phyloP scores from a whole-genome alignment of 306 rosid genomes.

The Castanospermum australe region DNA sequence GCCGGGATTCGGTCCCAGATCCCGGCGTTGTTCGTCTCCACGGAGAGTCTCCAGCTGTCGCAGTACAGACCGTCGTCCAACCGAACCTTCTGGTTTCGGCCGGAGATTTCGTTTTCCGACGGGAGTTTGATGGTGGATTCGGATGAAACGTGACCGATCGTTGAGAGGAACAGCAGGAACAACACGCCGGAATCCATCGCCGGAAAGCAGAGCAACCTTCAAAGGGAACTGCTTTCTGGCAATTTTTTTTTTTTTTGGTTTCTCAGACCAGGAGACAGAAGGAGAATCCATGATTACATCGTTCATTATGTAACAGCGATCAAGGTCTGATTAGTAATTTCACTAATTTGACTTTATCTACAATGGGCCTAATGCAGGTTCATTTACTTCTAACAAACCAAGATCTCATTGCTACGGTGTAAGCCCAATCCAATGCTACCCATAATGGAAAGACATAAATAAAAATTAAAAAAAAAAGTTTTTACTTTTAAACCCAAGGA shows the following conservation, averaged over 20 bases:
- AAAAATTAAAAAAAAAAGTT: too few relatives aligned
- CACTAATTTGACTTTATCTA: neutral
- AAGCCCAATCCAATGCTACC: neutral
- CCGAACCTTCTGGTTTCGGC: conserved; percentile 8
- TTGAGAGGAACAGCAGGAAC: neutral
- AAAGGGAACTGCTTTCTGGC: conserved; percentile 31
- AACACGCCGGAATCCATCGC: conserved; percentile 31
- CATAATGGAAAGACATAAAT: too few relatives aligned
- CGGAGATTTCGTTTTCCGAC: conserved; percentile 21
- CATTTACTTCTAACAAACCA: neutral
- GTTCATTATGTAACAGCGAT: neutral
- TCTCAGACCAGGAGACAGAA: neutral
- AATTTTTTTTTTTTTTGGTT: neutral
- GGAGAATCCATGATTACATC: neutral
- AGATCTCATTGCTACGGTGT: neutral
- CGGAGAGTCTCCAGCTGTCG: conserved; percentile 85
- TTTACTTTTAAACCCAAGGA: too few relatives aligned
- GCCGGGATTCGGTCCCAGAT: conserved; percentile 55
- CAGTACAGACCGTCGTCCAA: conserved; percentile 40
- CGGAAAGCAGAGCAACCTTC: conserved; percentile 38
- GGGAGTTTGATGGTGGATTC: conserved; percentile 36
- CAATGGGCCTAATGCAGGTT: neutral
- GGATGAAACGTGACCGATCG: conserved; percentile 23
- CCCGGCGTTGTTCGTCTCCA: conserved; percentile 78
- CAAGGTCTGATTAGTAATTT: too few relatives aligned